Percentiles rank a stretch among this genome's conserved stretches.
phyloP scores from a whole-genome alignment of 805 yeast genomes.

The Schwanniomyces yamadae region DNA sequence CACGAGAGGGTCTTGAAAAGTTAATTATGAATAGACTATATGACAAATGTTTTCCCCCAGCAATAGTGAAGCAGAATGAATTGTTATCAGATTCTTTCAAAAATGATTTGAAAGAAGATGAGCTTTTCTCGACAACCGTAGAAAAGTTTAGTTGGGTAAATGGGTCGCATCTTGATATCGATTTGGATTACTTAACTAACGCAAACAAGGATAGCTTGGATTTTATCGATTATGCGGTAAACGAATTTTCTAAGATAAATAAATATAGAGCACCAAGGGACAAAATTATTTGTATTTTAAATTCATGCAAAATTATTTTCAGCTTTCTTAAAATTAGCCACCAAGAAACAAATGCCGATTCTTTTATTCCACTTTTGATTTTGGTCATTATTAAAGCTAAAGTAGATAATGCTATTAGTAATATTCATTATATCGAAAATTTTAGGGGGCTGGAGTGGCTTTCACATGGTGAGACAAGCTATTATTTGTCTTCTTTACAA shows the following conservation, averaged over 20 bases:
- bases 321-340: conserved; percentile 76
- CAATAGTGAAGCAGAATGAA: conserved; percentile 36
- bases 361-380: conserved; percentile 86
- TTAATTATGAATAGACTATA: conserved; percentile 86
- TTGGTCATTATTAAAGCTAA: conserved; percentile 72
- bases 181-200: conserved; percentile 32
- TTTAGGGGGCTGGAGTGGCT: conserved; percentile 75
- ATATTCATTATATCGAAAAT: conserved; percentile 79
- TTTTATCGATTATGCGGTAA: conserved; percentile 62
- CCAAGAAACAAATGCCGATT: conserved; percentile 81
- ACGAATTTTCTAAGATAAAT: conserved; percentile 75
- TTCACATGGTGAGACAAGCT: conserved; percentile 81
- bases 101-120: conserved; percentile 65
- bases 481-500: conserved; percentile 85
- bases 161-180: conserved; percentile 77
- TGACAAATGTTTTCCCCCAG: conserved; percentile 77
- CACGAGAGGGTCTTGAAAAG: conserved; percentile 90
- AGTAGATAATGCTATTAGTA: conserved; percentile 66
- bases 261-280: conserved; percentile 91
- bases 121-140: conserved; percentile 47
- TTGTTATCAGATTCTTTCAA: conserved; percentile 43
- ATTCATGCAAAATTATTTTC: conserved; percentile 89
- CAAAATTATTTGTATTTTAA: conserved; percentile 85
- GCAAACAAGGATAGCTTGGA: conserved; percentile 28
- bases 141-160: conserved; percentile 69